phyloP scores from a whole-genome alignment of 192 early-diverging fungal genomes.

The Backusella macrospora region DNA sequence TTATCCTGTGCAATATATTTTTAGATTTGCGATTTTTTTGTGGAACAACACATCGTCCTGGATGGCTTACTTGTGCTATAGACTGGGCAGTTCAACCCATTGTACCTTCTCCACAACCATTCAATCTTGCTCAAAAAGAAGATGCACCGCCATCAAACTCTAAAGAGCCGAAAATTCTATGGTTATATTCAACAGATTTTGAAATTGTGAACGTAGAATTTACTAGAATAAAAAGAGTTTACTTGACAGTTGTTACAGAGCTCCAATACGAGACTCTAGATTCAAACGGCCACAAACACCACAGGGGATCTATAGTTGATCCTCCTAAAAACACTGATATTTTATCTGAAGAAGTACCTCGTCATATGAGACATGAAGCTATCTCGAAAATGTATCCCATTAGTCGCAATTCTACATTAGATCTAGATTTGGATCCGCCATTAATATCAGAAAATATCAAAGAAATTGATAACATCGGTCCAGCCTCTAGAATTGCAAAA shows the following conservation, averaged over 20 bases:
- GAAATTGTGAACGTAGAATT: constrained; percentile 50
- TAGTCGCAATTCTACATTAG: background rate
- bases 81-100: constrained; percentile 51
- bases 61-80: constrained; percentile 54
- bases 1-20: constrained; percentile 53
- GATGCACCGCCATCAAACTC: background rate
- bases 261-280: constrained; percentile 18
- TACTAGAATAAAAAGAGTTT: constrained; percentile 36
- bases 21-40: constrained; percentile 60
- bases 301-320: background rate
- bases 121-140: background rate
- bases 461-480: background rate
- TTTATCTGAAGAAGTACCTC: background rate
- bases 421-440: constrained; percentile 22
- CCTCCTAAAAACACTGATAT: background rate
- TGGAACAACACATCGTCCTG: constrained; percentile 56
- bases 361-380: constrained; percentile 14
- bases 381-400: constrained; percentile 25
- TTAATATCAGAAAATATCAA: background rate
- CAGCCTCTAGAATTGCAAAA: constrained; percentile 30
- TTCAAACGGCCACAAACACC: background rate
- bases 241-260: constrained; percentile 23
- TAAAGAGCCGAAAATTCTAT: background rate
- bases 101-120: constrained; percentile 18
- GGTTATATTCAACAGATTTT: constrained; percentile 34